phyloP scores from a whole-genome alignment of 169 alveolate genomes.

The Eimeria falciformis region DNA sequence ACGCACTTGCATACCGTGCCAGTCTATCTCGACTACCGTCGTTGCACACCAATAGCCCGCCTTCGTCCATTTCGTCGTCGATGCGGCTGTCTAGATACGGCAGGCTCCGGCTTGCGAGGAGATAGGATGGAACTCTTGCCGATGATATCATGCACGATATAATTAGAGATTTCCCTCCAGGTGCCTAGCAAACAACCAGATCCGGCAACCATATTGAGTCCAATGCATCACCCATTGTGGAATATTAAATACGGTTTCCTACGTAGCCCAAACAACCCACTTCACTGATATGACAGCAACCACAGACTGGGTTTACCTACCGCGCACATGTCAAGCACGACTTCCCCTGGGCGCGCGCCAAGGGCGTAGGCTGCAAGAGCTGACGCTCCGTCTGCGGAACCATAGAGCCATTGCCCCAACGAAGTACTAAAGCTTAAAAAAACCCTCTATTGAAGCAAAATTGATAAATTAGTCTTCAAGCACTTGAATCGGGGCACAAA shows the following conservation, averaged over 20 bases:
- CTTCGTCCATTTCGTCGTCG: slow-evolving; percentile 15
- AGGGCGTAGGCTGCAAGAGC: slow-evolving; percentile 71
- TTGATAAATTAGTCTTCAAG: not conserved
- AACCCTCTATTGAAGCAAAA: not conserved
- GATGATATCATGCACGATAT: slow-evolving; percentile 48
- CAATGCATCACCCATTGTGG: not conserved
- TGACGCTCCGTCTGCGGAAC: slow-evolving; percentile 69
- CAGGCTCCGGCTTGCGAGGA: slow-evolving; percentile 3
- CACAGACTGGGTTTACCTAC: not conserved
- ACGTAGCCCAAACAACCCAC: not conserved
- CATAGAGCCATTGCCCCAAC: not conserved
- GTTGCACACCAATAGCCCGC: slow-evolving; percentile 71
- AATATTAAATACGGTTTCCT: not conserved
- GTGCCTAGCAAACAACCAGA: slow-evolving; percentile 24
- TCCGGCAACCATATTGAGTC: too few species aligned
- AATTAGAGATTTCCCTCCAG: slow-evolving; percentile 69
- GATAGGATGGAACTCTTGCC: slow-evolving; percentile 22
- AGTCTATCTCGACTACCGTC: slow-evolving; percentile 69
- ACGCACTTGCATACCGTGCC: slow-evolving; percentile 17
- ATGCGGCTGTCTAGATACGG: not conserved
- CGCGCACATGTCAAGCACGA: slow-evolving; percentile 76
- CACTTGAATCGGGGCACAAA: not conserved
- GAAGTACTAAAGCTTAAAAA: not conserved
- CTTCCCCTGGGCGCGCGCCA: slow-evolving; percentile 68
- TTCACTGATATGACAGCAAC: not conserved